Base-by-base conservation (phyloP, 768 basidiomycete species). In the Polyporus arcularius region DNA sequence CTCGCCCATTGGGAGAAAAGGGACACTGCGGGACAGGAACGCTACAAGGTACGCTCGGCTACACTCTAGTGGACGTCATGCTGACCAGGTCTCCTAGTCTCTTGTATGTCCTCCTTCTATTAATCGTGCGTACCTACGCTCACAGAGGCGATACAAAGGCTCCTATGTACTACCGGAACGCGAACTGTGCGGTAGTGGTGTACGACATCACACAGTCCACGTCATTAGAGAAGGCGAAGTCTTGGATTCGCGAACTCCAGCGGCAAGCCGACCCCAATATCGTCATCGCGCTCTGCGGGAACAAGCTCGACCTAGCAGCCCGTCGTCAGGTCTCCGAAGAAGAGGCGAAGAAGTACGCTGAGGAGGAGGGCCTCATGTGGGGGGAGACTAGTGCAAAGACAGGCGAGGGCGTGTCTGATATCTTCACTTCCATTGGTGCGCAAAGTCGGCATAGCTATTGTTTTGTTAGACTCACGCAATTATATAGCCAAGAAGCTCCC, bases 221-320 rank as follows among this genome's bases (percentile, higher is more conserved):
- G 26, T 96, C 96, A 2, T 85, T 96, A 64, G 93, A 96, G 79
- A 97, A 96, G 77, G 96, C 96, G 31, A 89, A 90, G 67, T 88
- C 88, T 64, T 98, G 96, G 96, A 96, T 98, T 72, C 84, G 91
- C 53, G 96, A 98, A 74, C 86, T 98, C 2, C 95, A 97, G 71
- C 93, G 96, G 56, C 96, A 98, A 77, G 96, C 96, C 58, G 96
- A 98, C 73, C 96, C 96, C 7, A 92, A 89, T 46, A 98, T 97
- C 80, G 86, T 96, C 68, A 96, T 98, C 73, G 91, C 94, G 42
- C 86, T 98, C 39, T 96, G 94, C 60, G 96, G 96, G 50, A 98
- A 98, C 82, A 98, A 98, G 78, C 76, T 87, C 31, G 96, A 98
- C 76, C 79, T 98, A 28, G 80, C 86, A 42, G 89, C 88, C 9